Evolutionary conservation across 306 rosid species (phyloP), one percentile per base, ranked within the genome.

Genomic region (Cicer arietinum): DNA sequence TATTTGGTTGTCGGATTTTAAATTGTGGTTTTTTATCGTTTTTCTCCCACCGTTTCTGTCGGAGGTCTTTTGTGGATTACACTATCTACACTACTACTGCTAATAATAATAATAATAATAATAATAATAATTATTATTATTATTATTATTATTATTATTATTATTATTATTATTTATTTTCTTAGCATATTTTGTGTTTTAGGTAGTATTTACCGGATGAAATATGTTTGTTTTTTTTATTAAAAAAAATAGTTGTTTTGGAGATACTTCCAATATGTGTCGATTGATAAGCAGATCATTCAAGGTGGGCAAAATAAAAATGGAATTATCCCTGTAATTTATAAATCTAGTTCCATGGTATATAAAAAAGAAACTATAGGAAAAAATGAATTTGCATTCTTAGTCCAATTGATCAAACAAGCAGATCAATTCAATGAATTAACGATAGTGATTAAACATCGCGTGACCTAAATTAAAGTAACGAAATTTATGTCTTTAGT

Each of bases 401-500:
- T 25, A 13, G 48, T 30, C n/a, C 16, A 14, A 14, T 52, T 52
- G 20, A 51, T 51, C 4, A 47, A 12, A 11, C 17, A 47, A 47
- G 17, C n/a, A 2, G 6, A 47, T 59, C 18, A 16, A 52, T 52
- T 61, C 6, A 78, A 60, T 35, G 40, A 61, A 57, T 56, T 39
- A 65, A 62, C 53, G 37, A 60, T 10, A 37, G 48, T 58, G 83
- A 60, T 40, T 6, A 71, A 71, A 51, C 69, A 71, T 71, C 68
- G 66, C 74, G 80, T 76, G 87, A 63, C 22, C 65, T 22, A 45
- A 61, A 63, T 54, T 47, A 57, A 67, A 13, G 64, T 59, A 53
- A n/a, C 39, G 10, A 69, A 13, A 42, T 76, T 18, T n/a, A 63
- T 44, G 13, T 20, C 6, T 54, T 54, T 41, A 42, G 43, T 57